Percentiles rank a stretch among this genome's conserved stretches.
Conservation (phyloP, 2,329 filamentous ascomycete species). For the Penicillium sp. region DNA sequence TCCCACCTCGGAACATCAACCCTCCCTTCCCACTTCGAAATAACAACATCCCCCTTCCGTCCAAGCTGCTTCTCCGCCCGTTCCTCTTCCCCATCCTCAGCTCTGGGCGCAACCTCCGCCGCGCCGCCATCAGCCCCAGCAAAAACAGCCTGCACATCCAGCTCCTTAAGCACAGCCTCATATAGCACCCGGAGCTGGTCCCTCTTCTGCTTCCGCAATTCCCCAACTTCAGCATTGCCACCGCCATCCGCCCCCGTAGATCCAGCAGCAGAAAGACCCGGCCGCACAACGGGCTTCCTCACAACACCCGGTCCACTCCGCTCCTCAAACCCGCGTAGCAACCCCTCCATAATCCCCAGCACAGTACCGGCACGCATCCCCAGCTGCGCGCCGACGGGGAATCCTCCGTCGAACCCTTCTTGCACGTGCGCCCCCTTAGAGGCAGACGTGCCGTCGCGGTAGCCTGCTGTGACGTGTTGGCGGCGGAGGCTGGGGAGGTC, state of each 20-base stretch:
- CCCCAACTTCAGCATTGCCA: background rate
- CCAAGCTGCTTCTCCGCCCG: conserved; percentile 32
- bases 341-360: conserved; percentile 73
- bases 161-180: conserved; percentile 55
- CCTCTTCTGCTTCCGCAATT: conserved; percentile 40
- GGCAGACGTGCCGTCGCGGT: conserved; percentile 78
- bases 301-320: conserved; percentile 26
- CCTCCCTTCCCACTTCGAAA: conserved; percentile 34
- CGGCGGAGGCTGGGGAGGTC: conserved; percentile 73
- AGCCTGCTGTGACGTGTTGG: conserved; percentile 80
- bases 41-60: conserved; percentile 31
- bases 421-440: conserved; percentile 79
- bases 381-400: conserved; percentile 76
- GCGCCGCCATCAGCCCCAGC: conserved; percentile 42
- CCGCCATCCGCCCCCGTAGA: background rate
- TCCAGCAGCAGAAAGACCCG: conserved; percentile 12
- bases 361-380: conserved; percentile 73
- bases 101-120: conserved; percentile 5
- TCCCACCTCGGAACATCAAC: conserved; percentile 40
- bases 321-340: conserved; percentile 48
- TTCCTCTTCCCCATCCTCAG: conserved; percentile 15
- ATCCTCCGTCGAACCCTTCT: conserved; percentile 88
- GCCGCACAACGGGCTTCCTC: conserved; percentile 26
- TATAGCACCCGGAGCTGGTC: conserved; percentile 37
- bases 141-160: conserved; percentile 65